phyloP scores from a whole-genome alignment of 306 rosid species.

The Fragaria iinumae region DNA sequence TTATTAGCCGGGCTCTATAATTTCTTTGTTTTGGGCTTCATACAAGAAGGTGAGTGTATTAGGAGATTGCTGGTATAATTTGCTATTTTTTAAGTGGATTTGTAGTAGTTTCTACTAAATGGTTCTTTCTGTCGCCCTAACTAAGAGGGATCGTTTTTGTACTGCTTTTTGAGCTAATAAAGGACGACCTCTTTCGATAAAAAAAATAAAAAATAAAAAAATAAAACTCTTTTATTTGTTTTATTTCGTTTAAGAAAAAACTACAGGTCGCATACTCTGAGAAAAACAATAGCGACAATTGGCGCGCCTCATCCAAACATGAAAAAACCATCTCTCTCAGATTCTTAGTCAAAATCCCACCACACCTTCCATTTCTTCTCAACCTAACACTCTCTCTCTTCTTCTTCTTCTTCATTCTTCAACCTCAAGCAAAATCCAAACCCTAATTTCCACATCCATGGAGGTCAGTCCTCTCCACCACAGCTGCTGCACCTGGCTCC shows the following conservation, averaged over 20 bases:
- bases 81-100: too few species aligned
- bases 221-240: too few species aligned
- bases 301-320: slow-evolving; percentile 12
- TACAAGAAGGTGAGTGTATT: fast-evolving
- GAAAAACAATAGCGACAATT: not conserved
- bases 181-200: too few species aligned
- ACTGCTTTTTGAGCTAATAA: too few species aligned
- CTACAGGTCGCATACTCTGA: not conserved
- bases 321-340: not conserved
- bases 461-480: slow-evolving; percentile 46
- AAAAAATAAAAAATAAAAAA: too few species aligned
- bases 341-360: not conserved
- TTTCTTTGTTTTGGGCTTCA: too few species aligned
- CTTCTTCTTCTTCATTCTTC: not conserved
- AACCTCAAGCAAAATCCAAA: slow-evolving; percentile 13
- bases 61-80: too few species aligned
- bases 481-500: slow-evolving; percentile 41
- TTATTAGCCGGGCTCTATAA: too few species aligned
- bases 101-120: too few species aligned
- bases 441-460: slow-evolving; percentile 38
- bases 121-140: too few species aligned
- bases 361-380: slow-evolving; percentile 8
- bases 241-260: not conserved
- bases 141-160: too few species aligned
- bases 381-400: not conserved